phyloP scores from a whole-genome alignment of 202 grass and related monocot genomes.

The Setaria viridis region DNA sequence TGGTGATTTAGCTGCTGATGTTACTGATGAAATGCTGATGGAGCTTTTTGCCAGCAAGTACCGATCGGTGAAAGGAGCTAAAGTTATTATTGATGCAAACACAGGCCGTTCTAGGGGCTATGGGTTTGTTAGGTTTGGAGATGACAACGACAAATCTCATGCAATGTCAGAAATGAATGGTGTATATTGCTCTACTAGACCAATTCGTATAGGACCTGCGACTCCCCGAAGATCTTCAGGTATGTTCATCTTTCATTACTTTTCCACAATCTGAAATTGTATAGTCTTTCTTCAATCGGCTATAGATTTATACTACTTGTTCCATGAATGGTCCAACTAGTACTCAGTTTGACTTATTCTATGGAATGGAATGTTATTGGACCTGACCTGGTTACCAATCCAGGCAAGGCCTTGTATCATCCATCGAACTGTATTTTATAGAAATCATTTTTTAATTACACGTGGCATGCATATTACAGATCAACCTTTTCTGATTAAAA shows the following conservation, averaged over 20 bases:
- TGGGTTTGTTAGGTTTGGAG: conserved; percentile 82
- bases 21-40: conserved; percentile 72
- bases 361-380: neutral
- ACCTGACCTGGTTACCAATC: neutral
- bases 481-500: neutral
- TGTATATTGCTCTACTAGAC: conserved; percentile 70
- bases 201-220: conserved; percentile 74
- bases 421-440: neutral
- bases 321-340: neutral
- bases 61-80: conserved; percentile 74
- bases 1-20: conserved; percentile 84
- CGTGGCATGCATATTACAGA: neutral
- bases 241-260: conserved; percentile 38
- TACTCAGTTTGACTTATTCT: conserved; percentile 15
- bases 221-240: conserved; percentile 76
- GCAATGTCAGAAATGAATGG: conserved; percentile 88
- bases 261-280: conserved; percentile 1
- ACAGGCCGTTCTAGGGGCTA: conserved; percentile 80
- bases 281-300: neutral
- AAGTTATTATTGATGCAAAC: conserved; percentile 88
- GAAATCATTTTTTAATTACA: neutral
- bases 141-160: conserved; percentile 69
- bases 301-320: neutral
- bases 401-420: neutral
- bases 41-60: conserved; percentile 73